Conservation (phyloP, 2,329 filamentous ascomycete species). For the Penicillium sp. region DNA sequence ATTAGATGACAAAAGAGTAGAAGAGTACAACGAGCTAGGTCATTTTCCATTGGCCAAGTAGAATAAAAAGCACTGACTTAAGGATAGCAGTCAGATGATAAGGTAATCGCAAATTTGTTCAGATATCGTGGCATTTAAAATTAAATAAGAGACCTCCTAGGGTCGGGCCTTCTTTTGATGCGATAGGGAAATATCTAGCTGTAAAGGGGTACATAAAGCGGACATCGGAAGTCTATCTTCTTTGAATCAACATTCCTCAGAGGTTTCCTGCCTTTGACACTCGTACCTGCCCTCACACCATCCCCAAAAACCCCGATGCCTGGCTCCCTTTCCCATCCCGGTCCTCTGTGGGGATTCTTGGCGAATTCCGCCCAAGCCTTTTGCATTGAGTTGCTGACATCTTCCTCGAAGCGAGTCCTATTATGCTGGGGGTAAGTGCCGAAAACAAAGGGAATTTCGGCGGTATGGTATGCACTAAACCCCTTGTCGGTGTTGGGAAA, state of each 20-base stretch:
- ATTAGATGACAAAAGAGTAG: no score
- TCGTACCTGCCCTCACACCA: conserved; percentile 14
- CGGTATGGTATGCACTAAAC: conserved; percentile 37
- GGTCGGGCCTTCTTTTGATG: not conserved
- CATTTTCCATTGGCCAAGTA: no score
- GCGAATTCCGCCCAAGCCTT: conserved; percentile 33
- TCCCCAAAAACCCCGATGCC: conserved; percentile 20
- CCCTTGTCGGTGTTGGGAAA: conserved; percentile 30
- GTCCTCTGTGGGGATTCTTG: conserved; percentile 28
- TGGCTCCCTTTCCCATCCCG: conserved; percentile 24
- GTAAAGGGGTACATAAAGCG: not conserved
- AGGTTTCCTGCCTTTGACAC: conserved; percentile 10
- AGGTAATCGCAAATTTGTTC: no score
- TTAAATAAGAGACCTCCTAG: not conserved
- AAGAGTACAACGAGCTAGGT: no score
- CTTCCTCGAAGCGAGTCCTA: conserved; percentile 22
- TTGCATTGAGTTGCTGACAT: conserved; percentile 29
- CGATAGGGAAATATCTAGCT: not conserved
- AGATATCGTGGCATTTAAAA: not conserved
- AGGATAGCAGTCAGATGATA: no score
- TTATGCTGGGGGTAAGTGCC: conserved; percentile 30
- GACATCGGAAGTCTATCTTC: not conserved
- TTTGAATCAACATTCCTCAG: conserved; percentile 5
- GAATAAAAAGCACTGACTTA: no score
- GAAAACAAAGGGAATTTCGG: conserved; percentile 37